Evolutionary conservation across 495 filamentous ascomycete species (phyloP).

Genomic region (Rhypophila decipiens): DNA sequence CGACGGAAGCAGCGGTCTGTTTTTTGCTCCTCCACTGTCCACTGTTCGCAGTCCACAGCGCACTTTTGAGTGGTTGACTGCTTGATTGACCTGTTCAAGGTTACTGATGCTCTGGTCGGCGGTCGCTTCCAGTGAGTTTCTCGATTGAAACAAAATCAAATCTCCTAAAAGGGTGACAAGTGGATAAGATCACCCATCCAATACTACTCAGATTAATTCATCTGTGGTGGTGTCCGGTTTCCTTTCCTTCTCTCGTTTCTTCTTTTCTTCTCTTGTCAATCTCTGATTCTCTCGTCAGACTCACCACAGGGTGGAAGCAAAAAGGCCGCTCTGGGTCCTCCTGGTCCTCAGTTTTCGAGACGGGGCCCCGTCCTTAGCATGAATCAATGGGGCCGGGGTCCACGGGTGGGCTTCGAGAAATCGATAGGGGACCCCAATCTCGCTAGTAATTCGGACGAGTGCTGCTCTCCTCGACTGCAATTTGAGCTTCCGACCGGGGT

Average conservation of each 20-base stretch:
- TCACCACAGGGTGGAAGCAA: constrained; percentile 3
- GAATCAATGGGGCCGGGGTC: constrained; percentile 27
- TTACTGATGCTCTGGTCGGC: too few species aligned
- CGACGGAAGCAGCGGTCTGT: neutral
- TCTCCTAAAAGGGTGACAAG: too few species aligned
- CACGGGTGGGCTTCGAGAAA: constrained; percentile 19
- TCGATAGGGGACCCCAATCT: constrained; percentile 33
- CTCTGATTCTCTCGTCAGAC: too few species aligned
- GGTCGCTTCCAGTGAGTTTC: too few species aligned
- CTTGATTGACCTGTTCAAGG: too few species aligned
- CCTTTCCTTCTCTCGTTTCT: too few species aligned
- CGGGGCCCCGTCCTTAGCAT: constrained; percentile 23
- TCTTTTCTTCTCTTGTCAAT: constrained; percentile 11
- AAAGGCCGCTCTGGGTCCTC: constrained; percentile 12
- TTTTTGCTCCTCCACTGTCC: neutral
- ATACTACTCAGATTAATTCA: too few species aligned
- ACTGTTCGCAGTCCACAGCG: neutral
- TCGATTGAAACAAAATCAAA: too few species aligned
- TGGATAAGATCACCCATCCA: too few species aligned
- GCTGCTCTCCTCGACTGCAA: constrained; percentile 22
- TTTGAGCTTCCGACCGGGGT: constrained; percentile 19
- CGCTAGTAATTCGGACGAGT: constrained; percentile 31
- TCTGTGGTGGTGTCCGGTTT: too few species aligned
- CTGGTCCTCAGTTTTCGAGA: constrained; percentile 17
- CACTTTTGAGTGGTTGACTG: too few species aligned